Conservation (phyloP, 2,329 filamentous ascomycete genomes). For the Cercospora zeae-maydis region DNA sequence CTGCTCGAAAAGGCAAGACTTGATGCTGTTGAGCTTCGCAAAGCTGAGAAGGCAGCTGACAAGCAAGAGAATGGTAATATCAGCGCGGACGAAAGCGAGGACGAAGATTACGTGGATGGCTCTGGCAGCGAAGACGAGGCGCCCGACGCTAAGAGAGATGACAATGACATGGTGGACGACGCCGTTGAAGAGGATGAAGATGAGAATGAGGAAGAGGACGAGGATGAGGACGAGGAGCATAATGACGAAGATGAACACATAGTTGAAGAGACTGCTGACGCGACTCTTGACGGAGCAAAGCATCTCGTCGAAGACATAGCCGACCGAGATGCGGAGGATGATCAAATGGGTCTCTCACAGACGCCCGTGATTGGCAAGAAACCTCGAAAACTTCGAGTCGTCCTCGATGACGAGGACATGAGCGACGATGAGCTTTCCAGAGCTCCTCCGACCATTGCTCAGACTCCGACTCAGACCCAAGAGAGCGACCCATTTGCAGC, state of each 20-base stretch:
- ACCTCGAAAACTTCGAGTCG: conserved; percentile 32
- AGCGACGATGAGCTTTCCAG: conserved; percentile 24
- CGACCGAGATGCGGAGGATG: not conserved
- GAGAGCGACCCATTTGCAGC: conserved; percentile 35
- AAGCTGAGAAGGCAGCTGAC: conserved; percentile 68
- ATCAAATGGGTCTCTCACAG: conserved; percentile 7
- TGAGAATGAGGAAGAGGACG: conserved; percentile 29
- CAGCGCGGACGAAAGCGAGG: conserved; percentile 56
- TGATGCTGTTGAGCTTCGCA: conserved; percentile 75
- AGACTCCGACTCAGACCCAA: conserved; percentile 12
- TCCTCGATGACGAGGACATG: conserved; percentile 39
- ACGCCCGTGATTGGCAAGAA: conserved; percentile 22
- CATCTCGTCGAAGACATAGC: conserved; percentile 16
- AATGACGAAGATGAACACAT: conserved; percentile 19
- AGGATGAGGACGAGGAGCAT: conserved; percentile 20
- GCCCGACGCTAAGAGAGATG: not conserved
- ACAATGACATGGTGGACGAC: conserved; percentile 21
- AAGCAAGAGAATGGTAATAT: conserved; percentile 58
- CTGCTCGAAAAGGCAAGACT: conserved; percentile 78
- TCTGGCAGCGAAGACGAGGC: conserved; percentile 24
- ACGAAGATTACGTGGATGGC: conserved; percentile 41
- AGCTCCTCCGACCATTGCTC: not conserved
- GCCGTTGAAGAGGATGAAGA: conserved; percentile 30
- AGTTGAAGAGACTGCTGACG: conserved; percentile 15
- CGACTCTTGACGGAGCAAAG: conserved; percentile 35